Base-by-base conservation (phyloP, 192 early-diverging fungal genomes). In the Coemansia sp. region DNA sequence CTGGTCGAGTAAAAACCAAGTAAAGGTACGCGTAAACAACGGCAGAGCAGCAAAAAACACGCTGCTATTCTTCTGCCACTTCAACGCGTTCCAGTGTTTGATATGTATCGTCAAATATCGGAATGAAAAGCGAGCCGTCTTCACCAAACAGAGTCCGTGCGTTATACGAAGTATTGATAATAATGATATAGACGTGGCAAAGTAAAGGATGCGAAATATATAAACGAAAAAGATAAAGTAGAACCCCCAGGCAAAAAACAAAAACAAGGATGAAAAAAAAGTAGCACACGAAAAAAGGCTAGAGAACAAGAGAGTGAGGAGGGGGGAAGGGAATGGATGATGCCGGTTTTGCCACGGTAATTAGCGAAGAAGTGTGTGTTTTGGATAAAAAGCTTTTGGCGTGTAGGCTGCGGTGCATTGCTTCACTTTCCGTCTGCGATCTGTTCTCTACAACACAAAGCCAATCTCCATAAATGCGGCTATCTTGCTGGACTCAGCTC, bases 151-250 rank as follows among this genome's bases (percentile, higher is more conserved):
- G 32, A 32, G 32, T 32, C 32, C 32, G 32, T 32, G 32, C 32
- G 32, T 32, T 32, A 32, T 32, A 32, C 32, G 32, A 32, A 32
- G 32, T 2, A 32, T 32, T 32, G 32, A 32, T 32, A 32, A 32
- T 32, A 32, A 32, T 32, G 32, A 32, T 32, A 32, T 32, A 32
- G 32, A 32, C 32, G 32, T 32, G 32, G 32, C 32, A 0, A 32
- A 32, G 32, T 32, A 32, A 68, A 59, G 49, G 48, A 7, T 18
- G 19, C 48, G 18, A 68, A 58, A 60, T 32, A 32, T 32, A 4
- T 32, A 32, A 45, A 58, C 56, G 47, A 60, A 60, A 48, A 48
- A 60, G 40, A n/a, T 23, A 47, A 5, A 58, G 43, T 38, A 40
- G 41, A 37, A 59, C 43, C 13, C 41, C 26, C 8, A 13, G 12